Percentiles rank a stretch among this genome's conserved stretches.
Conservation (phyloP, 257 asterid species). For the Ilex asprella region DNA sequence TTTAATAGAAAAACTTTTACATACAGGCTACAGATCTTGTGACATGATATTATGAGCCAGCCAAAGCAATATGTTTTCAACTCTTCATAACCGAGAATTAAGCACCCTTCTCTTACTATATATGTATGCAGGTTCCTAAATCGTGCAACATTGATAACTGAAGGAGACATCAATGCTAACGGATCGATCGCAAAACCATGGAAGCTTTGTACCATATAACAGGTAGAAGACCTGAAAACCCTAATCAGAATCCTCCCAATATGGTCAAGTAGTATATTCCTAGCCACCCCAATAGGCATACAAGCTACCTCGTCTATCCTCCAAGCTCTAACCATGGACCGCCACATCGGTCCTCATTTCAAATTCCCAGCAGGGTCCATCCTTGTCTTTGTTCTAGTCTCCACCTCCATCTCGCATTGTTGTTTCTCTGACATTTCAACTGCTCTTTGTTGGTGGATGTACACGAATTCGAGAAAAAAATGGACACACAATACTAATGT, state of each 20-base stretch:
- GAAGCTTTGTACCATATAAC: slow-evolving; percentile 35
- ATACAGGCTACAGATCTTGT: too few relatives aligned
- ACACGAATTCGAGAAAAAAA: too few relatives aligned
- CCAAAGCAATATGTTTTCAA: too few relatives aligned
- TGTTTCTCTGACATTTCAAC: too few relatives aligned
- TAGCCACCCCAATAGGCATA: slow-evolving; percentile 31
- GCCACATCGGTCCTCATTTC: slow-evolving; percentile 26
- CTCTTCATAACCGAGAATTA: too few relatives aligned
- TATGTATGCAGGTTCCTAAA: slow-evolving; percentile 23
- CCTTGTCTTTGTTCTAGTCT: slow-evolving; percentile 19
- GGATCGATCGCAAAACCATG: slow-evolving; percentile 23
- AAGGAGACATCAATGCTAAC: slow-evolving; percentile 23
- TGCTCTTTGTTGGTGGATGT: too few relatives aligned
- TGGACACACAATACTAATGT: too few relatives aligned
- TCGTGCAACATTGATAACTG: slow-evolving; percentile 26
- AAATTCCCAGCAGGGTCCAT: slow-evolving; percentile 33
- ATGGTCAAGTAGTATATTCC: slow-evolving; percentile 38
- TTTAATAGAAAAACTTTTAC: too few relatives aligned
- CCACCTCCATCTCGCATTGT: slow-evolving; percentile 21
- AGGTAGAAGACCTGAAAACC: slow-evolving; percentile 41
- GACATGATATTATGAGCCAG: too few relatives aligned
- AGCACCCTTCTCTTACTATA: too few relatives aligned
- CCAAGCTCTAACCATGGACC: slow-evolving; percentile 35
- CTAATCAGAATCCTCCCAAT: slow-evolving; percentile 29
- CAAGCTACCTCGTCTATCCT: slow-evolving; percentile 30